Evolutionary conservation across 2,329 filamentous ascomycete genomes (phyloP).

Genomic region (Talaromyces sp.): DNA sequence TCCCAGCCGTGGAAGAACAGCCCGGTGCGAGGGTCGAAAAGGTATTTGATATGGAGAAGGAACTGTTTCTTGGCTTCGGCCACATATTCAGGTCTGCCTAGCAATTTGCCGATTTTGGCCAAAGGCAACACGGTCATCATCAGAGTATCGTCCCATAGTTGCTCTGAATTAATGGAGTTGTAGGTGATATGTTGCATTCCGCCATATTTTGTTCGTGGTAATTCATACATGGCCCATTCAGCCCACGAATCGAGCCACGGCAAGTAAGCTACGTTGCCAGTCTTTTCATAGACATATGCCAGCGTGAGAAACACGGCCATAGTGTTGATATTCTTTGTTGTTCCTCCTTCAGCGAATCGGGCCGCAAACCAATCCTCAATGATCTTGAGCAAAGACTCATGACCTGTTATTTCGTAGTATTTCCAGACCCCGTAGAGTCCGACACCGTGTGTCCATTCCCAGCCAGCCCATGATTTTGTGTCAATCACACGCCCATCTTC

Average conservation of each 20-base stretch:
- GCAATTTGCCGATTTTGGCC: conserved; percentile 71
- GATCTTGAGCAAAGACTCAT: conserved; percentile 57
- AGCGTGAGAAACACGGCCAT: conserved; percentile 76
- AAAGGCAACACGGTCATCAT: conserved; percentile 85
- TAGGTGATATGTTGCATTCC: conserved; percentile 77
- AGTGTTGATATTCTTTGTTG: conserved; percentile 83
- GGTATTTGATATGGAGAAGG: conserved; percentile 72
- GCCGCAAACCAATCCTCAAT: conserved; percentile 71
- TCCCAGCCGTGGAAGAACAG: conserved; percentile 83
- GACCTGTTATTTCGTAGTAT: conserved; percentile 71
- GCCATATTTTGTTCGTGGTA: conserved; percentile 67
- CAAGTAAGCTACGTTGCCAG: conserved; percentile 63
- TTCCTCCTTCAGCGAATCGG: conserved; percentile 66
- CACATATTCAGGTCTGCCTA: conserved; percentile 68
- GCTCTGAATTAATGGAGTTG: conserved; percentile 64
- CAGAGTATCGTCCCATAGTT: conserved; percentile 80
- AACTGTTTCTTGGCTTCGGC: conserved; percentile 77
- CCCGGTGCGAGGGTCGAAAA: conserved; percentile 68
- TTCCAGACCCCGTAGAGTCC: conserved; percentile 79
- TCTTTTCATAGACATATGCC: conserved; percentile 74
- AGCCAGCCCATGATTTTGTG: conserved; percentile 72
- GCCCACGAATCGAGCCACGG: conserved; percentile 79
- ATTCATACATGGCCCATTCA: conserved; percentile 76
- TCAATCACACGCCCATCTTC: conserved; percentile 73
- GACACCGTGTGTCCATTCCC: conserved; percentile 80